Percentiles rank a stretch among this genome's conserved stretches.
Conservation (phyloP, 2,329 filamentous ascomycete species). For the Aureobasidium uvarum region DNA sequence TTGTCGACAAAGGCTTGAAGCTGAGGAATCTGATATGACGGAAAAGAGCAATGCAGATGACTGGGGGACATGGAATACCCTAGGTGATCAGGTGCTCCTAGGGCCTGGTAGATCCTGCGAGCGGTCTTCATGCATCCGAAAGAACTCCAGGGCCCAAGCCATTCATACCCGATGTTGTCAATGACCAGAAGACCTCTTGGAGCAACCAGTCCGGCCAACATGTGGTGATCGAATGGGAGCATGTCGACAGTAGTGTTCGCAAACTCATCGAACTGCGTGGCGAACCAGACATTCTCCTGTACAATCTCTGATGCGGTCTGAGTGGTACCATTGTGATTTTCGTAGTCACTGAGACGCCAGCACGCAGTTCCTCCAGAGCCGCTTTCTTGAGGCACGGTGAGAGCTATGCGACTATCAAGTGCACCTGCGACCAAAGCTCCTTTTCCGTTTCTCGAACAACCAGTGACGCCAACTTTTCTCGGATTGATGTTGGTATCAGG, state of each 20-base stretch:
- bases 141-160: slow-evolving; percentile 57
- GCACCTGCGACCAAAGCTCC: slow-evolving; percentile 62
- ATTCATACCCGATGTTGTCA: slow-evolving; percentile 59
- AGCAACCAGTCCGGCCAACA: slow-evolving; percentile 57
- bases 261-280: slow-evolving; percentile 54
- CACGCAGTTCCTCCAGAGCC: slow-evolving; percentile 60
- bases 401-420: slow-evolving; percentile 57
- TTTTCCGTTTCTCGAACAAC: slow-evolving; percentile 64
- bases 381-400: slow-evolving; percentile 63
- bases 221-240: slow-evolving; percentile 59
- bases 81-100: slow-evolving; percentile 56
- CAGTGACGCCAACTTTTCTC: slow-evolving; percentile 54
- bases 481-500: slow-evolving; percentile 48
- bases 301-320: slow-evolving; percentile 61
- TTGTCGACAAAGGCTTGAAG: slow-evolving; percentile 57
- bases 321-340: slow-evolving; percentile 57
- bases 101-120: slow-evolving; percentile 54
- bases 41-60: slow-evolving; percentile 58
- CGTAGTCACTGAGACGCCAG: slow-evolving; percentile 48
- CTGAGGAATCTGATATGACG: slow-evolving; percentile 52
- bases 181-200: slow-evolving; percentile 56
- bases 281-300: slow-evolving; percentile 64
- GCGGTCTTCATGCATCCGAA: slow-evolving; percentile 59
- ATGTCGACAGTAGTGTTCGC: slow-evolving; percentile 45
- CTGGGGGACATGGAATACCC: slow-evolving; percentile 57